Conservation (phyloP, 805 yeast genomes). For the Wickerhamiella azymoides region DNA sequence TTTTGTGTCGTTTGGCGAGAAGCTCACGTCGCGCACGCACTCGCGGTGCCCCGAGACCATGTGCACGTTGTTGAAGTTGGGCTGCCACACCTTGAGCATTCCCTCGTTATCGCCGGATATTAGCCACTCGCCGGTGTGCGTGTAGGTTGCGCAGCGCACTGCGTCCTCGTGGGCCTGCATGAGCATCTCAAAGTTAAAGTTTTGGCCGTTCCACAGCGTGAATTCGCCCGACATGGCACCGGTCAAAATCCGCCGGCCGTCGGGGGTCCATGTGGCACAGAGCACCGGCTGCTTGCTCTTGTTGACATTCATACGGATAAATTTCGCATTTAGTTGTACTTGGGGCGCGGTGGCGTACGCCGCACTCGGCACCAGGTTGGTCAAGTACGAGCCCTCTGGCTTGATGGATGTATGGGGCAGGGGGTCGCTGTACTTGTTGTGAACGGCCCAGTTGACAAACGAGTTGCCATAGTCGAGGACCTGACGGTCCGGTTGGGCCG, state of each 20-base stretch:
- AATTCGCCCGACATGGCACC: slow-evolving; percentile 91
- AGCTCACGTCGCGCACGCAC: slow-evolving; percentile 73
- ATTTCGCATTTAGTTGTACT: slow-evolving; percentile 59
- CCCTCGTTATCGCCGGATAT: slow-evolving; percentile 92
- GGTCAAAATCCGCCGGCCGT: slow-evolving; percentile 78
- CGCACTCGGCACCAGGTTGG: slow-evolving; percentile 46
- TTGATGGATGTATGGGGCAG: slow-evolving; percentile 28
- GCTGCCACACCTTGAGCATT: slow-evolving; percentile 88
- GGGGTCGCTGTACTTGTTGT: slow-evolving; percentile 28
- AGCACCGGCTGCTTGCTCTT: slow-evolving; percentile 85
- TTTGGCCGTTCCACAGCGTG: slow-evolving; percentile 91
- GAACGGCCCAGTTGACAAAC: slow-evolving; percentile 46
- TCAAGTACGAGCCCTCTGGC: slow-evolving; percentile 54
- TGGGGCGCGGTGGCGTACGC: slow-evolving; percentile 40
- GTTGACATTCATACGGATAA: slow-evolving; percentile 81
- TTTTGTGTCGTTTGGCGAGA: slow-evolving; percentile 79
- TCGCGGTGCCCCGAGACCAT: slow-evolving; percentile 58
- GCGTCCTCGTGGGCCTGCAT: slow-evolving; percentile 98
- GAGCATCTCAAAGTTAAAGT: slow-evolving; percentile 89
- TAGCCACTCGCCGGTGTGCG: slow-evolving; percentile 89
- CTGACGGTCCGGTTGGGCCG: slow-evolving; percentile 4
- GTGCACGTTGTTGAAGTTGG: slow-evolving; percentile 92
- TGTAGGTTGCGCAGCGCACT: slow-evolving; percentile 62
- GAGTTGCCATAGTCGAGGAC: slow-evolving; percentile 60
- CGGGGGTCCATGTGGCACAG: slow-evolving; percentile 92